Base-by-base conservation (phyloP, 805 yeast genomes). In the Candida railenensis region DNA sequence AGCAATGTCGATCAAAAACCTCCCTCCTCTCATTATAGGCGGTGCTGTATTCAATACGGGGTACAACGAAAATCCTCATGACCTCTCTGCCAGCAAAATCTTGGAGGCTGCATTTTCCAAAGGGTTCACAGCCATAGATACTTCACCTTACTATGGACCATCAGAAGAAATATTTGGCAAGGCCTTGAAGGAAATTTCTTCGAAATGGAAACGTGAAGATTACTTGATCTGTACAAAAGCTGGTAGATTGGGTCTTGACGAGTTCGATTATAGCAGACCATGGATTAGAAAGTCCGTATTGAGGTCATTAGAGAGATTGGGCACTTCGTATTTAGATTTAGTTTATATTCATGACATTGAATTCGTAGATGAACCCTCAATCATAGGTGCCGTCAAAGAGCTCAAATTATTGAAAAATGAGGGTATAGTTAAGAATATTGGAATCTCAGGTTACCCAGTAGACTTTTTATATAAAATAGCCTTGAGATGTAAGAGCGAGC, bases 141-240 rank as follows among this genome's bases (percentile, higher is more conserved):
- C 97, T 0, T 87, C 97, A 0, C 97, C 97, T 3, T 90, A 88
- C 66, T 91, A 91, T 61, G 97, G 97, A 0, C 89, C 89, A 0
- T 87, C 96, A 3, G 98, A 91, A 58, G 73, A 66, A 16, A 52
- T 91, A 12, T 60, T 88, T 4, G 97, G 98, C 1, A 50, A 73
- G 14, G 92, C 90, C 0, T 66, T 91, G 52, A 33, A 33, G 22
- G 34, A 55, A 16, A 42, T 65, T 30, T 34, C 30, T 21, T 41
- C 45, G 34, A 61, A 65, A 20, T 63, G 73, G 55, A 73, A 82
- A 0, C 74, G 98, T 48, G 83, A 83, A 3, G 58, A 71, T 16
- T 86, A 86, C 61, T 83, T 75, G 54, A 73, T 92, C 21, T 84
- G 89, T 56, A 87, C 97, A 20, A 91, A 91, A 59, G 95, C 89